Conservation (phyloP, 1,139 yeast genomes). For the Yamadazyma spencermartinsiae region DNA sequence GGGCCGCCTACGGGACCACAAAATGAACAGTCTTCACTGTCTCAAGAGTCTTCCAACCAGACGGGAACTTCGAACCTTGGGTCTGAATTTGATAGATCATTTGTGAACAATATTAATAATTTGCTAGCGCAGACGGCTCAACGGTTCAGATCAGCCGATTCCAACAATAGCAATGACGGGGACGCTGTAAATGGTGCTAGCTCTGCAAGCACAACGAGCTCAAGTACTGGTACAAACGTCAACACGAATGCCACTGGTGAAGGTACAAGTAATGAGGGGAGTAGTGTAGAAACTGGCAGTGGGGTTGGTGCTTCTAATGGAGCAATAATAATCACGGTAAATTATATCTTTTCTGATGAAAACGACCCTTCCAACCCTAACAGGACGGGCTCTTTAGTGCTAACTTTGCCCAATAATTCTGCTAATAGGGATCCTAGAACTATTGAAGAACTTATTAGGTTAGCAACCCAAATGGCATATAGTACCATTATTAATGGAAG, state of each 20-base stretch:
- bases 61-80: background rate
- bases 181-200: background rate
- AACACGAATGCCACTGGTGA: background rate
- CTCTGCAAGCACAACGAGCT: background rate
- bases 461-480: constrained; percentile 72
- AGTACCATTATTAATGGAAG: constrained; percentile 51
- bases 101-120: constrained; percentile 5
- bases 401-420: constrained; percentile 66
- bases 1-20: too few species aligned
- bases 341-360: constrained; percentile 47
- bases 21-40: too few species aligned
- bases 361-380: constrained; percentile 41
- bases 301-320: constrained; percentile 24
- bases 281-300: constrained; percentile 4
- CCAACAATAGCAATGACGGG: background rate
- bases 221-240: constrained; percentile 1
- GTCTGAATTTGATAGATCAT: constrained; percentile 1
- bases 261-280: constrained; percentile 3
- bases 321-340: constrained; percentile 46
- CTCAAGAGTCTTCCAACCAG: too few species aligned
- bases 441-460: constrained; percentile 56
- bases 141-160: background rate
- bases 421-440: constrained; percentile 54
- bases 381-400: constrained; percentile 54
- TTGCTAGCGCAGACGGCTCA: constrained; percentile 4